Conservation (phyloP, 2,329 filamentous ascomycete species). For the Septoria linicola region DNA sequence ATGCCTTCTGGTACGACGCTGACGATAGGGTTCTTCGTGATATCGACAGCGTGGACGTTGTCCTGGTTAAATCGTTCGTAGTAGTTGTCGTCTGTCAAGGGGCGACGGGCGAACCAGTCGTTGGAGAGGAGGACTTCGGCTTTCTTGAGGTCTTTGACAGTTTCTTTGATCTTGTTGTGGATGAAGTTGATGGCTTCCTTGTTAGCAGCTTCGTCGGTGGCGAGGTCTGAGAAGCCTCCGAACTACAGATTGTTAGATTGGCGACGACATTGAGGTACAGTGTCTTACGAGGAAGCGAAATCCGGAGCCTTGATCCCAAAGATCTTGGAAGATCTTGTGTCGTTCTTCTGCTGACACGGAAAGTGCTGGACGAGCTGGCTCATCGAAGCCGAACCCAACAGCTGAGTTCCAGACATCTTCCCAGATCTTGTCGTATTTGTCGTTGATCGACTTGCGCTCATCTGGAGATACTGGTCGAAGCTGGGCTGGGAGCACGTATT, state of each 20-base stretch:
- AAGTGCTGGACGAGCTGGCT: slow-evolving; percentile 53
- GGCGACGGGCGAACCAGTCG: slow-evolving; percentile 47
- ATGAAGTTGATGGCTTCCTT: slow-evolving; percentile 48
- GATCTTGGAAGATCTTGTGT: slow-evolving; percentile 44
- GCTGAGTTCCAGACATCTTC: slow-evolving; percentile 51
- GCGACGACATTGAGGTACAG: no score
- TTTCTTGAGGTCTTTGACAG: slow-evolving; percentile 45
- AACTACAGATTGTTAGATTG: slow-evolving; percentile 10
- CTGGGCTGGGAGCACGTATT: slow-evolving; percentile 62
- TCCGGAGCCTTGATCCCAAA: slow-evolving; percentile 38
- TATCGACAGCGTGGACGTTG: slow-evolving; percentile 44
- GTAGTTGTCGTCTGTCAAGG: slow-evolving; percentile 47
- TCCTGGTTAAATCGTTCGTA: slow-evolving; percentile 46
- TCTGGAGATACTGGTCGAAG: slow-evolving; percentile 48
- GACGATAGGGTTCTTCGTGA: slow-evolving; percentile 40
- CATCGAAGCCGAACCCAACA: slow-evolving; percentile 58
- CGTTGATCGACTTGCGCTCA: slow-evolving; percentile 47
- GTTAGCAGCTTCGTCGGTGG: slow-evolving; percentile 43
- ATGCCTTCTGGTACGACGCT: slow-evolving; percentile 45
- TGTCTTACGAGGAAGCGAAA: slow-evolving; percentile 24
- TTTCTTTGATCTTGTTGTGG: slow-evolving; percentile 44
- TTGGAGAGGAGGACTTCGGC: slow-evolving; percentile 45
- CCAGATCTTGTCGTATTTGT: slow-evolving; percentile 42
- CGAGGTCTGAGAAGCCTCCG: slow-evolving; percentile 27
- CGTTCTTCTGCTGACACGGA: slow-evolving; percentile 48